Base-by-base conservation (phyloP, 2,329 filamentous ascomycete species). In the Botrytis elliptica region DNA sequence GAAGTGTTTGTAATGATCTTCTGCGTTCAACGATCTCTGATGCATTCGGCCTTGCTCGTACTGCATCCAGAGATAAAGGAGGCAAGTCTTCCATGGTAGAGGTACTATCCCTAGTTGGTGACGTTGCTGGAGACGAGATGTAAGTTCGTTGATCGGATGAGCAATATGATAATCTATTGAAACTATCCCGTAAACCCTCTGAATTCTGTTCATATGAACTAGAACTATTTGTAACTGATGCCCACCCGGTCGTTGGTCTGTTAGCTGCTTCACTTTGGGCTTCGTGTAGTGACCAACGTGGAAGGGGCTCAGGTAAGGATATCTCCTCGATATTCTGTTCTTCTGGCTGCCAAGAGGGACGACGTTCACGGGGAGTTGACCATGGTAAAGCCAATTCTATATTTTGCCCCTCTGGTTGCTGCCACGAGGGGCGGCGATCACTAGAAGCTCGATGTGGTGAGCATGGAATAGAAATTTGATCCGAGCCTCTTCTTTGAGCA, bases 71-170 rank as follows among this genome's bases (percentile, higher is more conserved):
- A 12, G 74, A 44, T 4, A 75, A 76, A 12, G 72, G 55, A 14
- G 74, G 64, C 4, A 71, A 59, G n/a, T 81, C 78, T 38, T 81
- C 79, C 42, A 77, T 77, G 18, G 75, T 75, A 42, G 89, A 89
- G 52, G 87, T 86, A 20, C 85, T 83, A 1, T 84, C 85, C 0
- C 89, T 89, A 25, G 87, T 84, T 3, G 88, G 87, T 0, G 89
- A 90, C 0, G 88, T 90, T 44, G 84, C 85, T 29, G 86, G 85
- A 0, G 89, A 90, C 2, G 89, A 90, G 12, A 90, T 79, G 40
- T 88, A 82, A 4, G 89, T 91, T 74, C 87, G 84, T 78, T 90
- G 88, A 10, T 87, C 87, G 8, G 88, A 89, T 2, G 89, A 91
- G 57, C 89, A 84, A 75, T 85, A 87, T 0, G 89, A 91, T 7